Percentiles rank a stretch among this genome's conserved stretches.
phyloP scores from a whole-genome alignment of 176 grass and related monocot species.

The Sorghum bicolor region Sorghum_bicolor_NCBIv3 NC_012872.2:1987001-1987500 shows the following conservation, averaged over 20 bases:
- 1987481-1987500: constrained; percentile 4
- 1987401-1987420: neutral
- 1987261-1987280: constrained; percentile 2
- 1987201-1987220: no score
- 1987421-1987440: neutral
- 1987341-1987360: neutral
- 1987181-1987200: neutral
- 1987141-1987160: no score
- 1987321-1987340: neutral
- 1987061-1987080: neutral
- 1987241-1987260: neutral
- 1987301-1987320: neutral
- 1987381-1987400: neutral
- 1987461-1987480: constrained; percentile 7
- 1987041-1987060: neutral
- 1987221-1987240: neutral
- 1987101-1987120: neutral
- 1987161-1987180: neutral
- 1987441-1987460: neutral
- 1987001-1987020: neutral
- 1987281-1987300: neutral
- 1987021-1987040: neutral
- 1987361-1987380: neutral
- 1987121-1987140: neutral
- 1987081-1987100: neutral